Percentiles rank a stretch among this genome's conserved stretches.
phyloP scores from a whole-genome alignment of 176 grass and related monocot species.

The Tillandsia fasciculata region DNA sequence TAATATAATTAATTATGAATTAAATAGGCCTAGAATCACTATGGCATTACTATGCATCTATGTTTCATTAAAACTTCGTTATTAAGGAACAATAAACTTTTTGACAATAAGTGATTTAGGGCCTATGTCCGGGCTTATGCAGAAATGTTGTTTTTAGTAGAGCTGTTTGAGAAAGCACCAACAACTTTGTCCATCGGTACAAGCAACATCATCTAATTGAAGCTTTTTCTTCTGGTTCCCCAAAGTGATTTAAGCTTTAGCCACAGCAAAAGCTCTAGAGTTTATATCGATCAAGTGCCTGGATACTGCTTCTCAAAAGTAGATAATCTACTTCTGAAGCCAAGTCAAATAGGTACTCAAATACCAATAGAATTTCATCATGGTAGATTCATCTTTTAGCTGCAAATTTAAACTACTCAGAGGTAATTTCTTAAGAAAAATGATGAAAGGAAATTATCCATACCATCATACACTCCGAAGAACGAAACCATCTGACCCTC shows the following conservation, averaged over 20 bases:
- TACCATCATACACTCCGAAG: conserved; percentile 37
- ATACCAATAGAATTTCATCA: background rate
- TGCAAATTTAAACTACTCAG: background rate
- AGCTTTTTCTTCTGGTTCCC: too few relatives aligned
- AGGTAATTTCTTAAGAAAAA: background rate
- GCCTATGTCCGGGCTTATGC: too few relatives aligned
- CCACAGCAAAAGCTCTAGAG: too few relatives aligned
- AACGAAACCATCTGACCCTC: conserved; percentile 33
- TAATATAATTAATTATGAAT: background rate
- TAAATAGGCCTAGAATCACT: background rate
- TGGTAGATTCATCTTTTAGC: background rate
- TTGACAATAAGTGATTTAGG: too few relatives aligned
- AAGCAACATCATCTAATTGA: too few relatives aligned
- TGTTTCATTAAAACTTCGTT: too few relatives aligned
- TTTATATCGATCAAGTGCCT: too few relatives aligned
- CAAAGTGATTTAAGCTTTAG: too few relatives aligned
- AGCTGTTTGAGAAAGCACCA: too few relatives aligned
- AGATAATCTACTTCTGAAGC: background rate
- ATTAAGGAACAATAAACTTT: too few relatives aligned
- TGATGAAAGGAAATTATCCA: background rate
- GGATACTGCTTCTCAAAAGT: background rate
- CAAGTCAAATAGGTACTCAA: background rate
- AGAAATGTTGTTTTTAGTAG: too few relatives aligned
- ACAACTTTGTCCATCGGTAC: too few relatives aligned
- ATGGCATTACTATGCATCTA: background rate